Percentiles rank a stretch among this genome's conserved stretches.
Evolutionary conservation across 2,329 filamentous ascomycete species (phyloP).

Genomic region (Sclerotinia borealis): DNA sequence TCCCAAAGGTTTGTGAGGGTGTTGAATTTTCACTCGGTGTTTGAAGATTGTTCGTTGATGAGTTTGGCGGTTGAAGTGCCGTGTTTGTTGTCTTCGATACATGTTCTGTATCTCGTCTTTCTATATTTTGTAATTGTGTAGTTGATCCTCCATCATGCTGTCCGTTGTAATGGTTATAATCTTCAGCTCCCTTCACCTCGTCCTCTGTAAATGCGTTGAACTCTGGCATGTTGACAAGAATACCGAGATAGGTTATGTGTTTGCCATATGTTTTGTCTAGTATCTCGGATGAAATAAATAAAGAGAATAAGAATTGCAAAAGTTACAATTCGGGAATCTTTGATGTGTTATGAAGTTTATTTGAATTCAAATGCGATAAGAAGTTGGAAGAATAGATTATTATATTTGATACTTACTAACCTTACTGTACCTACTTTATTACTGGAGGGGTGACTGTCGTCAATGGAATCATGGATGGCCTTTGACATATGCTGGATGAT

Average conservation of each 20-base stretch:
- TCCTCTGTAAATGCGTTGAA: conserved; percentile 12
- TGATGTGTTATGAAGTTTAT: neutral
- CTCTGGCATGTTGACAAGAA: conserved; percentile 4
- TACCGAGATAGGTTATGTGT: conserved; percentile 3
- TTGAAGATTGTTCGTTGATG: neutral
- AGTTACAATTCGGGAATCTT: neutral
- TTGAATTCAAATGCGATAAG: neutral
- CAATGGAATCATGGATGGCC: neutral
- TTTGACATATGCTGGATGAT: neutral
- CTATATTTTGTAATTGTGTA: neutral
- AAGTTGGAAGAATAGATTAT: neutral
- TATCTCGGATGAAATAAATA: neutral
- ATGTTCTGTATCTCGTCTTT: neutral
- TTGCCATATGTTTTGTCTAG: neutral
- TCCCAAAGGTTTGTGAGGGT: conserved; percentile 3
- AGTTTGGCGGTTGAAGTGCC: neutral
- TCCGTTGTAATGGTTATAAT: neutral
- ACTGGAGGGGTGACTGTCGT: no score
- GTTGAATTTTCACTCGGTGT: neutral
- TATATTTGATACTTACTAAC: neutral
- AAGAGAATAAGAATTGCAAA: neutral
- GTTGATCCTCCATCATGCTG: neutral
- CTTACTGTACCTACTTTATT: no score
- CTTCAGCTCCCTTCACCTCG: conserved; percentile 1
- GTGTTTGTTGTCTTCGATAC: neutral